Evolutionary conservation across 2,329 filamentous ascomycete species (phyloP), one percentile per base, ranked within the genome.

Genomic region (Ramularia endophylla): DNA sequence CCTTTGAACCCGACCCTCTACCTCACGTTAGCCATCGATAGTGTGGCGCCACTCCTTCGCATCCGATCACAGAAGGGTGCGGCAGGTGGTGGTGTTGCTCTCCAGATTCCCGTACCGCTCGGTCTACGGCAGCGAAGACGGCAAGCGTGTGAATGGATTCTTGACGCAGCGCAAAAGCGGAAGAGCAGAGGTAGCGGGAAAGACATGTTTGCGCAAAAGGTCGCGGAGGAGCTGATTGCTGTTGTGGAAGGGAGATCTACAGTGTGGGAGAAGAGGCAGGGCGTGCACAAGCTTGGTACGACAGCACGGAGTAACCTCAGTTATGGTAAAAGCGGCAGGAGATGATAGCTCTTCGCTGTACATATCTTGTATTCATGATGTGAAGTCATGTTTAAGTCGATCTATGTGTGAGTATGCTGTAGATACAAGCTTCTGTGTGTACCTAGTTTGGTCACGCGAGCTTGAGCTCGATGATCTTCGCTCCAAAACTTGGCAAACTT

Each of bases 1-100:
- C 88, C 92, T 2, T 78, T 95, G 22, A 86, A 95, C 65, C 92
- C 92, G 1, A 75, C 94, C 40, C 77, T 86, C 40, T 98, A 97
- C 69, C 81, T 98, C 35, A 87, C 84, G 9, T 75, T 94, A 22
- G 88, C 89, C 22, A 81, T 98, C 57, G 92, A 98, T 72, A 94
- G 87, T 8, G 83, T 98, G 17, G 87, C 89, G 1, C 92, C 92
- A 8, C 75, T 98, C 12, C 72, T 98, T 58, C 83, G 84, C 52
- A 81, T 98, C 59, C 78, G 81, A 40, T 76, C 77, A 47, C 77
- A 87, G 55, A 80, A 80, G 57, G 88, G 87, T 53, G 78, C 85
- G 27, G 86, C 84, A 1, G 90, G 90, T 66, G 92, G 92, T 70
- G 92, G 92, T 65, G 76, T 79, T 27, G 78, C 87, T 9, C 75